Base-by-base conservation (phyloP, 2,329 filamentous ascomycete genomes). In the Fusarium verticillioides region DNA sequence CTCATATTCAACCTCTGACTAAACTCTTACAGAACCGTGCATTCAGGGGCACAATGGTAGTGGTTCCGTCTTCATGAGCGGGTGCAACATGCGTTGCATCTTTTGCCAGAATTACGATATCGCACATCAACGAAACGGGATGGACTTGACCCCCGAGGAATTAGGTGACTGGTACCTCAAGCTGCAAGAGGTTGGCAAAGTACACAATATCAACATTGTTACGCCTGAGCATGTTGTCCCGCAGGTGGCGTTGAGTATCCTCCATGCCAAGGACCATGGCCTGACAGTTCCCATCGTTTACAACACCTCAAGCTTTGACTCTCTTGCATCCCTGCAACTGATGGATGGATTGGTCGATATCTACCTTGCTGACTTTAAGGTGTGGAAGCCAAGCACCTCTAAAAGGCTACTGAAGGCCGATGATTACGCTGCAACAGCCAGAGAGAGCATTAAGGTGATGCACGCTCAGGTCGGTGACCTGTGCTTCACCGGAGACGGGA, bases 201-300 rank as follows among this genome's bases (percentile, higher is more conserved):
- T 94, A n/a, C 94, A 97, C 84, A 96, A 96, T 80, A 95, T 97
- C 85, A 96, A 97, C 80, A 89, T 96, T 28, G 89, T 97, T 65
- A 97, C 94, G 0, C 94, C 94, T 0, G 94, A 97, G 79, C 94
- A 97, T 80, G 93, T 97, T 23, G 94, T 95, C 8, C 93, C 94
- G 1, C 94, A 96, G 79, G 93, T 96, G 15, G 93, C 89, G 2
- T 84, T 96, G 37, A 92, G 91, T 19, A 94, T 96, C 75, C 84
- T 97, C 30, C 87, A 92, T 69, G 93, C 94, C 0, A 87, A 88
- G 52, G 90, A 94, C 32, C 84, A 91, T 40, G 94, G 94, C 0
- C 83, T 96, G 15, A 87, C 84, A 8, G 78, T 96, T 16, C 94
- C 94, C 4, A 91, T 97, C 75, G 87, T 97, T 39, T 96, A 97